phyloP scores from a whole-genome alignment of 768 basidiomycete genomes.

The Kwoniella sp. region DNA sequence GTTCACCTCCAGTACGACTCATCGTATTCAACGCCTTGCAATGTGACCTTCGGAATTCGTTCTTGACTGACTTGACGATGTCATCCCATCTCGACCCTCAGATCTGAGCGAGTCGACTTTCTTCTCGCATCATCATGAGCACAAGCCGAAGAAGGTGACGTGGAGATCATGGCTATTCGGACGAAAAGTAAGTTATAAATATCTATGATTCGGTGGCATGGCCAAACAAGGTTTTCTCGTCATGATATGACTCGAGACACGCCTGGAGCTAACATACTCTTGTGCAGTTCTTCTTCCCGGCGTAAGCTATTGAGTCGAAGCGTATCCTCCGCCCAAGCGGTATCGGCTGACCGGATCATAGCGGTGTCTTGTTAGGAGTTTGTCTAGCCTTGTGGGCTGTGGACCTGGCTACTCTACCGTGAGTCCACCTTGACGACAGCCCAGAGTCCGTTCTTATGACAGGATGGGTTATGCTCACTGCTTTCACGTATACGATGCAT shows the following conservation, averaged over 20 bases:
- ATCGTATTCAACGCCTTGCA: neutral
- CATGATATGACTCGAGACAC: too few relatives aligned
- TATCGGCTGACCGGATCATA: conserved; percentile 6
- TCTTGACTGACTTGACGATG: neutral
- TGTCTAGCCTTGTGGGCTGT: conserved; percentile 34
- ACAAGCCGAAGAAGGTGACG: conserved; percentile 3
- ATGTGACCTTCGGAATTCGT: too few relatives aligned
- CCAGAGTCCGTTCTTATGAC: neutral
- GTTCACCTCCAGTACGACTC: conserved; percentile 3
- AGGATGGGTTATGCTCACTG: neutral
- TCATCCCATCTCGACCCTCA: conserved; percentile 3
- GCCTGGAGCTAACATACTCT: conserved; percentile 10
- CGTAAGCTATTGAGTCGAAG: conserved; percentile 18
- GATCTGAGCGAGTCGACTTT: conserved; percentile 43
- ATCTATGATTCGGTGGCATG: too few relatives aligned
- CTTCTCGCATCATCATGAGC: conserved; percentile 30
- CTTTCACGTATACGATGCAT: neutral
- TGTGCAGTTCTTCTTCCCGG: conserved; percentile 46
- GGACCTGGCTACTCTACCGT: conserved; percentile 41
- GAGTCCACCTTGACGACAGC: conserved; percentile 10
- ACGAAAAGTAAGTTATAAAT: conserved; percentile 41
- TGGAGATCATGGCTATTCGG: conserved; percentile 51
- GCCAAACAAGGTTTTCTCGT: neutral
- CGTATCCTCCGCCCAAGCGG: too few relatives aligned
- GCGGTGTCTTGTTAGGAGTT: conserved; percentile 46